Evolutionary conservation across 2,329 filamentous ascomycete species (phyloP), one percentile per base, ranked within the genome.

Genomic region (Ophiosphaerella narmari): DNA sequence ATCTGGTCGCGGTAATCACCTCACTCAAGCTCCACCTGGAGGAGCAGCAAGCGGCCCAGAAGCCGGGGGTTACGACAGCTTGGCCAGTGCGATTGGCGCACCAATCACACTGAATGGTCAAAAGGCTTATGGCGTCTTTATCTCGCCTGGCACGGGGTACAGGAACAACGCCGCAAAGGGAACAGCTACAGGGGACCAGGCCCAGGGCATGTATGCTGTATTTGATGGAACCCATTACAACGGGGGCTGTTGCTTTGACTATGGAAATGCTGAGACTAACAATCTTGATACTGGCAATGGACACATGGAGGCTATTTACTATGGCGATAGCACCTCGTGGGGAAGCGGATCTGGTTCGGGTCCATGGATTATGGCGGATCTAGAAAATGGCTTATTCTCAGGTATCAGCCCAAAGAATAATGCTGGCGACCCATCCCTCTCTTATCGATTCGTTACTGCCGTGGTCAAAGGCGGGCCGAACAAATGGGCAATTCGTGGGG

Each of bases 231-330:
- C 80, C 0, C 82, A 85, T 59, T 85, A 80, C 74, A 85, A 85
- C 58, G 74, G 67, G 18, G 76, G 52, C 6, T 85, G 82, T 72
- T 86, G 78, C 55, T 76, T 76, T 47, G 74, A 76, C 51, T 77
- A 76, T 31, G 74, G 75, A 29, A 77, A 77, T 33, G 75, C 74
- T 7, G 75, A 77, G 54, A 72, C 65, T 7, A 75, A 60, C 59
- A 75, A 62, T 38, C 47, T 46, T 0, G 74, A 76, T 43, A 80
- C 83, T 0, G 86, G 85, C 2, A 79, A 81, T 45, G 85, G 82
- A 13, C 84, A 87, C 61, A 88, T 88, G 85, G 86, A 88, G 64
- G 82, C 85, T 46, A 82, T 88, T 50, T 88, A 87, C 77, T 87
- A 78, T 59, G 85, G 86, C 1, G 72, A 75, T 65, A 79, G 63